Conservation (phyloP, 1,139 yeast genomes). For the Wickerhamomyces sp. region DNA sequence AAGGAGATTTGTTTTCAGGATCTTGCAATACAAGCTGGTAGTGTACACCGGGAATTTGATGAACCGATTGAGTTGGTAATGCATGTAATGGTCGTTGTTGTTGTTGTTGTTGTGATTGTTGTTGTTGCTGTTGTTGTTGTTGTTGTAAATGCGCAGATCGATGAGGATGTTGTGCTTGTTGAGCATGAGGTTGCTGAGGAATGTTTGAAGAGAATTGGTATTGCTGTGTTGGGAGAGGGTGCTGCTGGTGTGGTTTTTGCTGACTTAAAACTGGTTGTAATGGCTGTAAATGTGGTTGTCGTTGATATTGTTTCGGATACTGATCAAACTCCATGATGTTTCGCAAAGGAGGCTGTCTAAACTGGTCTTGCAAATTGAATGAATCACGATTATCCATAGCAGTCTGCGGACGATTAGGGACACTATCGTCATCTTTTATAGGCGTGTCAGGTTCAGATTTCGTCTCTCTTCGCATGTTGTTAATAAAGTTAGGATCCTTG, state of each 20-base stretch:
- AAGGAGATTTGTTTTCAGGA: constrained; percentile 2
- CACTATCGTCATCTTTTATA: constrained; percentile 3
- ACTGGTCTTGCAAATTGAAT: constrained; percentile 3
- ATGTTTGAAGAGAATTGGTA: not conserved
- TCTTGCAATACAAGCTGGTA: not conserved
- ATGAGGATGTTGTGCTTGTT: constrained; percentile 1
- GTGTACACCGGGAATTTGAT: constrained; percentile 9
- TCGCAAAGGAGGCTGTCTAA: constrained; percentile 14
- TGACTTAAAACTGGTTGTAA: constrained; percentile 7
- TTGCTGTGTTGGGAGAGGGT: not conserved
- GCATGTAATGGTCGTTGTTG: constrained; percentile 14
- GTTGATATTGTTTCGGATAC: not conserved
- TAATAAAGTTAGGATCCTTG: constrained; percentile 15
- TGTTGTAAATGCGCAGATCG: not conserved
- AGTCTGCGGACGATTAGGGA: constrained; percentile 14
- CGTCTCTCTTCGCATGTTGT: constrained; percentile 9
- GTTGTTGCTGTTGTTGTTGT: constrained; percentile 10
- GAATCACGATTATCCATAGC: constrained; percentile 7
- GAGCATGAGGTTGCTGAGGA: constrained; percentile 1
- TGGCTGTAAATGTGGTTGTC: constrained; percentile 8
- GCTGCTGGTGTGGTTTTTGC: constrained; percentile 6
- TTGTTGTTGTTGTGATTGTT: constrained; percentile 18
- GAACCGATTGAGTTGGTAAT: constrained; percentile 13
- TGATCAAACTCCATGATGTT: constrained; percentile 11
- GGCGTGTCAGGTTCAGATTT: constrained; percentile 22